Conservation (phyloP, 352 stramenopile genomes). For the Globisporangium rhizosaccharum region DNA sequence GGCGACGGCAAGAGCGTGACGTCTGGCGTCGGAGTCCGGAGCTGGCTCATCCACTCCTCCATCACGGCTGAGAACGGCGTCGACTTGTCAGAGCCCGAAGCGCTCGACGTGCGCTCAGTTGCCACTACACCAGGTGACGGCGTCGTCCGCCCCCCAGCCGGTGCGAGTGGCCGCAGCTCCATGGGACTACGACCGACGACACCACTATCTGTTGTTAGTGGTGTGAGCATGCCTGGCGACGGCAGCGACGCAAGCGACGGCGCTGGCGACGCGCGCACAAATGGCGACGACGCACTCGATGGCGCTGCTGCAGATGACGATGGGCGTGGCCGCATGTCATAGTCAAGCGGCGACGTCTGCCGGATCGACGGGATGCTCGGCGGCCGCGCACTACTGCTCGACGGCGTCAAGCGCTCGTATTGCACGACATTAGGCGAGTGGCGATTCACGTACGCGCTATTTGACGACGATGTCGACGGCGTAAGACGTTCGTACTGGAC, state of each 20-base stretch:
- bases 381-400: conserved; percentile 8
- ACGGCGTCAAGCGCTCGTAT: conserved; percentile 42
- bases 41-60: conserved; percentile 78
- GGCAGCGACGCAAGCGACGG: conserved; percentile 36
- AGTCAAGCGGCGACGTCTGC: conserved; percentile 31
- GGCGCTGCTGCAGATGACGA: conserved; percentile 2
- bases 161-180: conserved; percentile 18
- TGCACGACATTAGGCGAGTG: conserved; percentile 23
- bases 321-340: conserved; percentile 29
- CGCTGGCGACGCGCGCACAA: conserved; percentile 20
- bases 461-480: conserved; percentile 2
- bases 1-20: conserved; percentile 76
- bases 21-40: conserved; percentile 71
- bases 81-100: conserved; percentile 17
- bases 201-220: conserved; percentile 17
- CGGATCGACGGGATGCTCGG: conserved; percentile 20
- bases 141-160: neutral
- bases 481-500: conserved; percentile 10
- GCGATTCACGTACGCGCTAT: conserved; percentile 2
- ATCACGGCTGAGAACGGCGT: conserved; percentile 66
- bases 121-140: conserved; percentile 1
- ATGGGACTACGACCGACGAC: conserved; percentile 28
- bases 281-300: neutral
- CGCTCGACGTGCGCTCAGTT: neutral
- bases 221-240: conserved; percentile 50